Conservation (phyloP, 257 asterid genomes). For the Prunella vulgaris region DNA sequence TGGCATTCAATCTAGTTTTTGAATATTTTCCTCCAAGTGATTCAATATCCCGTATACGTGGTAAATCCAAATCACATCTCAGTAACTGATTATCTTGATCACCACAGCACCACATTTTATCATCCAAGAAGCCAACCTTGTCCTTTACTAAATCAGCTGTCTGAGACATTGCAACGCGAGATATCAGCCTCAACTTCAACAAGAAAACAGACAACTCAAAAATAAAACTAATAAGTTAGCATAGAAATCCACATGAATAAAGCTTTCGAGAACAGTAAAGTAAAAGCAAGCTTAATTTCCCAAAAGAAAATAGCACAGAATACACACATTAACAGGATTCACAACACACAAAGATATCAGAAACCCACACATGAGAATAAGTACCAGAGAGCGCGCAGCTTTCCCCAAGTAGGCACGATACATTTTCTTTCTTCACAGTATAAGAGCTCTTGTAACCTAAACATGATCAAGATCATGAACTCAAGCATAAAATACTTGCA, state of each 20-base stretch:
- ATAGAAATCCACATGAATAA: slow-evolving; percentile 3
- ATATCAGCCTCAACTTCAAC: slow-evolving; percentile 24
- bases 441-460: too few species aligned
- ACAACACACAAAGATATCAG: not conserved
- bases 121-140: slow-evolving; percentile 34
- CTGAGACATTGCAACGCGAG: slow-evolving; percentile 40
- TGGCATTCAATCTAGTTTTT: slow-evolving; percentile 25
- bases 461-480: too few species aligned
- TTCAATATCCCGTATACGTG: slow-evolving; percentile 25
- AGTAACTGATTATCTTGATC: slow-evolving; percentile 27
- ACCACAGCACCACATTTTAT: slow-evolving; percentile 36
- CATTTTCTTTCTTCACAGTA: slow-evolving; percentile 51
- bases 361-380: not conserved
- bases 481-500: too few species aligned
- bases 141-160: slow-evolving; percentile 48
- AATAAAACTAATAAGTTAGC: slow-evolving; percentile 15
- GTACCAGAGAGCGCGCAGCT: slow-evolving; percentile 78
- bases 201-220: not conserved
- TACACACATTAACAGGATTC: slow-evolving; percentile 5
- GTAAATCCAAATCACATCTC: slow-evolving; percentile 34
- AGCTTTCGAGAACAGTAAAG: slow-evolving; percentile 1
- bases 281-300: slow-evolving; percentile 9
- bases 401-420: slow-evolving; percentile 57
- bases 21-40: slow-evolving; percentile 30
- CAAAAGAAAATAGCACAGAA: not conserved